These are phyloP conservation scores for Lactifluus echinatus DNA, from an alignment of 768 basidiomycete genomes.

Conservation along the genomic window DNA sequence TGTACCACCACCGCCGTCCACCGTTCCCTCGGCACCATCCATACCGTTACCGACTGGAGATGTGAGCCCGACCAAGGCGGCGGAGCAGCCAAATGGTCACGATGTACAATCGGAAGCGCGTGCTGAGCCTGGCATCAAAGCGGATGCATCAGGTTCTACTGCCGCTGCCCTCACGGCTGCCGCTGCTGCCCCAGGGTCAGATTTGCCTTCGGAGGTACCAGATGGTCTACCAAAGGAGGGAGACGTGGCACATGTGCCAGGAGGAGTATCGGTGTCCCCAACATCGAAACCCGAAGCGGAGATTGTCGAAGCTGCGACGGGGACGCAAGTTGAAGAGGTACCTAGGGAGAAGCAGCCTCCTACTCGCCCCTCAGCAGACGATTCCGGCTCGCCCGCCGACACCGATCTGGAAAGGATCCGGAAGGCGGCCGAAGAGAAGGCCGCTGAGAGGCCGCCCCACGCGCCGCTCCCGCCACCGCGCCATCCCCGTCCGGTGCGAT, in stretches of 20 bases:
- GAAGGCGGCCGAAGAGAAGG: neutral
- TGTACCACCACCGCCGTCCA: conserved; percentile 7
- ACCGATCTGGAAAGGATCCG: neutral
- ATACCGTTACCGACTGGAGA: neutral
- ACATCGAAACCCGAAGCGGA: neutral
- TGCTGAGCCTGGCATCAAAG: neutral
- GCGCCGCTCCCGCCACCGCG: conserved; percentile 15
- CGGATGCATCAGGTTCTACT: neutral
- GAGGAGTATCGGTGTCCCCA: too few relatives aligned
- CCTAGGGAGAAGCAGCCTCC: neutral
- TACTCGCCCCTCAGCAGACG: neutral
- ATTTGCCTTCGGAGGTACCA: neutral
- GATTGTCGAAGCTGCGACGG: neutral
- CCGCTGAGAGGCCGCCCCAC: neutral
- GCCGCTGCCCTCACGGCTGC: neutral
- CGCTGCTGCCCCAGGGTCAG: neutral
- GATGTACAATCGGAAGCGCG: neutral
- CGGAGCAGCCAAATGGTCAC: conserved; percentile 5
- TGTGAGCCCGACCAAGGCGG: neutral
- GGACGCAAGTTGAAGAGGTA: neutral
- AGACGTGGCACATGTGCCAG: neutral
- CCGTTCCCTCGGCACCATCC: neutral
- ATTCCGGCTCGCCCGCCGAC: neutral
- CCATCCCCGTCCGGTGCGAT: conserved; percentile 3
- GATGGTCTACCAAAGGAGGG: neutral